phyloP scores from a whole-genome alignment of 805 yeast genomes.

The Saturnispora halmiae region DNA sequence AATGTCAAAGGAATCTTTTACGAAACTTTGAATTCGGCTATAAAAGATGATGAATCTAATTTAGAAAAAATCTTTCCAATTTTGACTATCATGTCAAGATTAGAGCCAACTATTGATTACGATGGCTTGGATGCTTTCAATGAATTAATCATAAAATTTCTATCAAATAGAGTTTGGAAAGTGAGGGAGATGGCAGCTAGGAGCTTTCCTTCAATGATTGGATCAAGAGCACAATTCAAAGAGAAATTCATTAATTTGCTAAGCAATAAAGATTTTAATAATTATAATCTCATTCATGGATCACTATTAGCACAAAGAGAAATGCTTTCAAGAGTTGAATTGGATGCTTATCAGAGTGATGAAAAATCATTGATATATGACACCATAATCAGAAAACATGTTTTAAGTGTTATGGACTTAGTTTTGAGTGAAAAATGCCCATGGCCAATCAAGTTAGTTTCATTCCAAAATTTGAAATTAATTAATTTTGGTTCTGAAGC shows the following conservation, averaged over 20 bases:
- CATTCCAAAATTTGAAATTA: conserved; percentile 17
- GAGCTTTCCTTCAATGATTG: conserved; percentile 46
- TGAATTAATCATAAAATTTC: conserved; percentile 37
- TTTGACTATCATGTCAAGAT: conserved; percentile 57
- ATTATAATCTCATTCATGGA: conserved; percentile 54
- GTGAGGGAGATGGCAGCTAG: conserved; percentile 81
- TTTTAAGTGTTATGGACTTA: conserved; percentile 16
- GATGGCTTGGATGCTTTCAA: conserved; percentile 45
- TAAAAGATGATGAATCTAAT: conserved; percentile 27
- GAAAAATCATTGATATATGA: background rate
- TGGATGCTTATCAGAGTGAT: background rate
- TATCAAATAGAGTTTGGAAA: conserved; percentile 62
- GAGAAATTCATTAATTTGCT: conserved; percentile 23
- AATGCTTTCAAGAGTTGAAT: conserved; percentile 14
- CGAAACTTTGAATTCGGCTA: conserved; percentile 30
- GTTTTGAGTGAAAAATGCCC: conserved; percentile 14
- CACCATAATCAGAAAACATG: background rate
- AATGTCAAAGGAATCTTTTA: conserved; percentile 43
- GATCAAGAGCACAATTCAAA: conserved; percentile 23
- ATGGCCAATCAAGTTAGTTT: conserved; percentile 19
- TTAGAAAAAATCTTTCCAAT: conserved; percentile 65
- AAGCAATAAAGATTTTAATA: background rate
- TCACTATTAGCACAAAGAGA: conserved; percentile 39
- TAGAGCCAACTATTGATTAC: conserved; percentile 53
- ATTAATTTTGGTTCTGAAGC: background rate